Conservation (phyloP, 495 filamentous ascomycete species). For the Penicillium argentinense region DNA sequence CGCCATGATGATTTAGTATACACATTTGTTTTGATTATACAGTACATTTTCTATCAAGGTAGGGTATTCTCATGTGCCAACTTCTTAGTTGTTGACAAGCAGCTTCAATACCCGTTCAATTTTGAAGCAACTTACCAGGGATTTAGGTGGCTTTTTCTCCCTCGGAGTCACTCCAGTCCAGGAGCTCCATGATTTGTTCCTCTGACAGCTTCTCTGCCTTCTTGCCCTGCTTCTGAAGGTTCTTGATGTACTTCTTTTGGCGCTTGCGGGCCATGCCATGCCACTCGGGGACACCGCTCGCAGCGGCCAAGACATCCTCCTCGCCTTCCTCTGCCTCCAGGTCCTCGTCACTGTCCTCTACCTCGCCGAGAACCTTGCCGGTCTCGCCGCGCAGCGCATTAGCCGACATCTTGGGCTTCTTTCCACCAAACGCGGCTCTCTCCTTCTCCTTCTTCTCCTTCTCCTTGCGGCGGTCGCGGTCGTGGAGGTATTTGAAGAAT, state of each 20-base stretch:
- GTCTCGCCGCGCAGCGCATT: conserved; percentile 57
- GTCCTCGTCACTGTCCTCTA: conserved; percentile 50
- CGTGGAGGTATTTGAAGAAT: conserved; percentile 53
- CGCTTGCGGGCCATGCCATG: conserved; percentile 58
- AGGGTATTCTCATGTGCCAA: no score
- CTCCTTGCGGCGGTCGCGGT: conserved; percentile 54
- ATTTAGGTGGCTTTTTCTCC: conserved; percentile 38
- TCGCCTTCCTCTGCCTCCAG: conserved; percentile 68
- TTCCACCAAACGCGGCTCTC: conserved; percentile 34
- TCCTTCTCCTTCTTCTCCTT: conserved; percentile 48
- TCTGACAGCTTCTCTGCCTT: conserved; percentile 47
- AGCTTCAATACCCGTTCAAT: no score
- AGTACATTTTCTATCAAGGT: no score
- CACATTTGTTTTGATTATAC: no score
- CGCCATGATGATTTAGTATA: no score
- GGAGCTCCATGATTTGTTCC: conserved; percentile 64
- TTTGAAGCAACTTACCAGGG: no score
- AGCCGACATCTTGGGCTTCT: conserved; percentile 61
- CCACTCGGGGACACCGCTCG: conserved; percentile 51
- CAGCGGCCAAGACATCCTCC: conserved; percentile 37
- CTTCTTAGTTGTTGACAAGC: no score
- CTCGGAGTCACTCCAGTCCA: conserved; percentile 56
- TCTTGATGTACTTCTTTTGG: conserved; percentile 59
- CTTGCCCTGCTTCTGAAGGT: conserved; percentile 48
- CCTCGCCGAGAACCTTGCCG: conserved; percentile 44